phyloP scores from a whole-genome alignment of 2,329 filamentous ascomycete species.

The Fusarium sp. region DNA sequence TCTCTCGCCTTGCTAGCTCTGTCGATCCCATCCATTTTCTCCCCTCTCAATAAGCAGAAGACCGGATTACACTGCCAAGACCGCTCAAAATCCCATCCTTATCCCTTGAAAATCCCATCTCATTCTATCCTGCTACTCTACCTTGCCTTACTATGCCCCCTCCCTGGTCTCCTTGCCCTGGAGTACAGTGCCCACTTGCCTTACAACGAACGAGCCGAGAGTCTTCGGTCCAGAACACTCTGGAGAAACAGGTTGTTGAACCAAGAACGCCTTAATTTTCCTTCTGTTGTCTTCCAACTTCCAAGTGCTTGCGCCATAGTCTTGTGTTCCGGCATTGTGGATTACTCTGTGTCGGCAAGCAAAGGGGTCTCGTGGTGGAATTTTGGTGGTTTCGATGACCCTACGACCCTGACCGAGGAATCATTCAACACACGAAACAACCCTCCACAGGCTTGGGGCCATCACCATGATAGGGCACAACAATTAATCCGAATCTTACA shows the following conservation, averaged over 20 bases:
- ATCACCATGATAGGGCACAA: background rate
- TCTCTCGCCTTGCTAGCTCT: constrained; percentile 16
- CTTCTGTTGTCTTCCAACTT: background rate
- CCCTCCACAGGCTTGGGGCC: constrained; percentile 4
- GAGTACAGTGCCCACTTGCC: constrained; percentile 10
- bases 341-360: background rate
- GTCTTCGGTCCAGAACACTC: background rate
- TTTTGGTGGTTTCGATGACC: constrained; percentile 26
- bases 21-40: constrained; percentile 31
- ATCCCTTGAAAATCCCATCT: constrained; percentile 24
- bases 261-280: background rate
- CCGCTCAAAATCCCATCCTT: constrained; percentile 35
- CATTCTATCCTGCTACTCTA: background rate
- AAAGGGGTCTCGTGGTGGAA: constrained; percentile 23
- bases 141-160: background rate
- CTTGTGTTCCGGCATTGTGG: background rate
- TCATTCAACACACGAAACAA: constrained; percentile 14
- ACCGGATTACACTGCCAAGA: constrained; percentile 17
- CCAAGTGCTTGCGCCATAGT: background rate
- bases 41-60: constrained; percentile 18
- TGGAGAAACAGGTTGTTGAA: background rate
- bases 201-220: background rate
- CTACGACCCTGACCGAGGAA: constrained; percentile 19
- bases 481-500: constrained; percentile 1
- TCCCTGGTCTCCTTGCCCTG: constrained; percentile 6